These are phyloP conservation scores for Xerocomus brunneocitrinus DNA, from an alignment of 768 basidiomycete species.

Conservation along the genomic window DNA sequence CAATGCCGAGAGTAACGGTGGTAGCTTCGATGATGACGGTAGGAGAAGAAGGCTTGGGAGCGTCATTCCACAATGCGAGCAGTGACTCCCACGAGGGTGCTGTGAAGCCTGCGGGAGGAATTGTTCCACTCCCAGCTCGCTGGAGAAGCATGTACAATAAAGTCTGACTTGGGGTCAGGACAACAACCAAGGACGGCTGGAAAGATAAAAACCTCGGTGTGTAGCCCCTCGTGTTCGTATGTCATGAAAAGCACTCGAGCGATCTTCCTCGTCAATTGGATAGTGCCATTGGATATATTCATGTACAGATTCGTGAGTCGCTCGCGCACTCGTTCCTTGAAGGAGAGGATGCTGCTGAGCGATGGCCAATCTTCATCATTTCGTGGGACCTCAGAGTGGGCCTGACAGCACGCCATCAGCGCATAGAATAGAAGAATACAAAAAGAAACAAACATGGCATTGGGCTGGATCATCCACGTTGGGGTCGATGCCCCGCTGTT, in stretches of 20 bases:
- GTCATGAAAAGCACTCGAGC: conserved; percentile 88
- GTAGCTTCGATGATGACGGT: conserved; percentile 58
- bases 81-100: conserved; percentile 67
- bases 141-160: conserved; percentile 93
- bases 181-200: background rate
- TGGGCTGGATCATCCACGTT: conserved; percentile 84
- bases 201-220: conserved; percentile 56
- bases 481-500: conserved; percentile 91
- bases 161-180: conserved; percentile 42
- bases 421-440: background rate
- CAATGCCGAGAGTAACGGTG: conserved; percentile 66
- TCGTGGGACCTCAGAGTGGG: conserved; percentile 85
- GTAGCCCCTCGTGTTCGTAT: conserved; percentile 85
- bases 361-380: conserved; percentile 84
- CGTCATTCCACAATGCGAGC: conserved; percentile 42
- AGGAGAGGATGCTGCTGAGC: conserved; percentile 63
- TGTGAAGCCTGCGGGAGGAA: conserved; percentile 72
- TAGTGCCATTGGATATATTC: conserved; percentile 52
- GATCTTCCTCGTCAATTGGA: conserved; percentile 54
- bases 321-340: conserved; percentile 72
- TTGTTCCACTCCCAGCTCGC: conserved; percentile 69
- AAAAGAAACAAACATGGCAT: conserved; percentile 62
- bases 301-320: conserved; percentile 69
- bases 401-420: conserved; percentile 38
- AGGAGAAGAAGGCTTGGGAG: conserved; percentile 38